These are phyloP conservation scores for Thermothielavioides terrestris DNA, from an alignment of 495 filamentous ascomycete species.

Conservation along the genomic window DNA sequence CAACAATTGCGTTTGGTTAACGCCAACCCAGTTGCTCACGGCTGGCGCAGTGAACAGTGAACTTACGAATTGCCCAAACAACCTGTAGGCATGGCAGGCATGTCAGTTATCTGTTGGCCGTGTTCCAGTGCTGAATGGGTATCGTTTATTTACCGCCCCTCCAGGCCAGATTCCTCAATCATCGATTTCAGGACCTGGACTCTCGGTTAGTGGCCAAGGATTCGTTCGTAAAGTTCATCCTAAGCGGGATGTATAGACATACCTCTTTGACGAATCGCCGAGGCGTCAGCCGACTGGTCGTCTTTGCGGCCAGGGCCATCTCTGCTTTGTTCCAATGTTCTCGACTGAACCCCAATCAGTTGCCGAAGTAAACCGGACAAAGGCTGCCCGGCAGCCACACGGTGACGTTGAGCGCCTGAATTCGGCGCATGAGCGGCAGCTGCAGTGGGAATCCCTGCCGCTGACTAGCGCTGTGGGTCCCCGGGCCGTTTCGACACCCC, in stretches of 20 bases:
- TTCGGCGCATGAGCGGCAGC: no score
- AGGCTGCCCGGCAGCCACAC: no score
- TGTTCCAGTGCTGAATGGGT: background rate
- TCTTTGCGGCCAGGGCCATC: slow-evolving; percentile 3
- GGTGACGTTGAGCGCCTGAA: no score
- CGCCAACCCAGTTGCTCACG: no score
- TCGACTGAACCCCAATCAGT: no score
- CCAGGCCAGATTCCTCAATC: slow-evolving; percentile 71
- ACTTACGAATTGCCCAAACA: slow-evolving; percentile 38
- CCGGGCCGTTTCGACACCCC: no score
- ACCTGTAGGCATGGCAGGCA: slow-evolving; percentile 14
- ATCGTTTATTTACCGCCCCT: slow-evolving; percentile 56
- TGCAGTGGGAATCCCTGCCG: no score
- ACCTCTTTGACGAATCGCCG: slow-evolving; percentile 35
- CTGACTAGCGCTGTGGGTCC: no score
- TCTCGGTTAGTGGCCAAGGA: background rate
- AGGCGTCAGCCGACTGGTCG: slow-evolving; percentile 28
- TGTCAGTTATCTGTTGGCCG: background rate
- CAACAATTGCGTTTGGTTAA: no score
- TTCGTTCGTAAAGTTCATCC: background rate
- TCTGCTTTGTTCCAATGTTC: no score
- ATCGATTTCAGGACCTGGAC: slow-evolving; percentile 72
- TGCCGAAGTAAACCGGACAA: no score
- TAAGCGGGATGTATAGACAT: slow-evolving; percentile 3
- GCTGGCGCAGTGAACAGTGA: no score